Percentiles rank a stretch among this genome's conserved stretches.
These are phyloP conservation scores for Ceratocystis smalleyi DNA, from an alignment of 2,329 filamentous ascomycete genomes.

Conservation along the genomic window DNA sequence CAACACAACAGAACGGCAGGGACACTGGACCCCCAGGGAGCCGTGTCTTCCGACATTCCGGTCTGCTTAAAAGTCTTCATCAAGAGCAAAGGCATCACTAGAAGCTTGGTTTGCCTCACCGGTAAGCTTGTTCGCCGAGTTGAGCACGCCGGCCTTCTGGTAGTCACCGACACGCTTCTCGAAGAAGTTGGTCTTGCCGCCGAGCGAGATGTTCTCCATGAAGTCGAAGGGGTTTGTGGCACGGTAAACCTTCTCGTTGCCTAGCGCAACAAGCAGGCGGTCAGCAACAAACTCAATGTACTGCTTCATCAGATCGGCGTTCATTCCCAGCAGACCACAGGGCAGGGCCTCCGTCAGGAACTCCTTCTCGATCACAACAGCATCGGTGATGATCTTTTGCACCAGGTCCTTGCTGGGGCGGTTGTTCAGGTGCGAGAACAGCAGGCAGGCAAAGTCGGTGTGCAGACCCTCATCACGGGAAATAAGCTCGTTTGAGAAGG, in stretches of 20 bases:
- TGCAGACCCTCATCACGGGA: constrained; percentile 98
- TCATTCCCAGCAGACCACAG: constrained; percentile 91
- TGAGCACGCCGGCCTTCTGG: constrained; percentile 99
- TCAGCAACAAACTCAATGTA: constrained; percentile 99
- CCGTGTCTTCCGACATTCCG: too few species aligned
- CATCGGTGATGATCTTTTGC: constrained; percentile 80
- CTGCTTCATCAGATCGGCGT: constrained; percentile 92
- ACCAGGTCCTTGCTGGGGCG: constrained; percentile 72
- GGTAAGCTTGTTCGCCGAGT: constrained; percentile 61
- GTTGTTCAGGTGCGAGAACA: constrained; percentile 94
- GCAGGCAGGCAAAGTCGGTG: constrained; percentile 94
- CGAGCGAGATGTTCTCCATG: constrained; percentile 99
- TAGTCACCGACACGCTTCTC: constrained; percentile 99
- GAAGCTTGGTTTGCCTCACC: constrained; percentile 33
- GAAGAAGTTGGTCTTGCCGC: constrained; percentile 99
- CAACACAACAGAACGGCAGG: background rate
- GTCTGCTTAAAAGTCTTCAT: constrained; percentile 75
- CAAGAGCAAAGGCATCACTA: constrained; percentile 74
- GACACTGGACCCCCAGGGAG: background rate
- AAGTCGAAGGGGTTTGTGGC: constrained; percentile 96
- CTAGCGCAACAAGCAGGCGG: constrained; percentile 78
- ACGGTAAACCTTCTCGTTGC: constrained; percentile 89
- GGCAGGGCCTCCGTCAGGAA: constrained; percentile 94
- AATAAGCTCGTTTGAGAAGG: constrained; percentile 99
- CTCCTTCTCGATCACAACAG: constrained; percentile 89